Evolutionary conservation across 2,329 filamentous ascomycete genomes (phyloP).

Genomic region (Alternaria postmessia): DNA sequence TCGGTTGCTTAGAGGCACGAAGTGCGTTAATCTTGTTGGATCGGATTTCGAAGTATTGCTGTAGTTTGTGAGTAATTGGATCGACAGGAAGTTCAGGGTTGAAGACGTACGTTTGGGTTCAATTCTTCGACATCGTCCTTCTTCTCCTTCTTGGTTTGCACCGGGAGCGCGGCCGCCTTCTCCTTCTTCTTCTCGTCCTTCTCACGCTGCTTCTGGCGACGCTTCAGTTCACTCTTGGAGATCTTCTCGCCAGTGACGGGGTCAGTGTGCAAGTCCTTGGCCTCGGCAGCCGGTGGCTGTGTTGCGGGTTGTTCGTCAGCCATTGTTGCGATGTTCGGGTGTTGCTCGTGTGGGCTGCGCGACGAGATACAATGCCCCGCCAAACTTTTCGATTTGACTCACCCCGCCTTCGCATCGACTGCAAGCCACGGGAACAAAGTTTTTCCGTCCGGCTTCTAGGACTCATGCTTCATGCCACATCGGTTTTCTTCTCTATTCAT

Average conservation of each 20-base stretch:
- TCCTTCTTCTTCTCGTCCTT: slow-evolving; percentile 90
- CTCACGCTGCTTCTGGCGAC: slow-evolving; percentile 88
- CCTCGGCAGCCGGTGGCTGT: slow-evolving; percentile 41
- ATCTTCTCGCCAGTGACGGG: slow-evolving; percentile 89
- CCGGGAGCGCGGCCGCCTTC: slow-evolving; percentile 75
- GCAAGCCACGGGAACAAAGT: slow-evolving; percentile 15
- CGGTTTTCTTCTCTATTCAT: not conserved
- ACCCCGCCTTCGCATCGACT: slow-evolving; percentile 24
- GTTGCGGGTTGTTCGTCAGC: slow-evolving; percentile 42
- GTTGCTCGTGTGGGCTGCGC: slow-evolving; percentile 28
- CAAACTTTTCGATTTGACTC: slow-evolving; percentile 34
- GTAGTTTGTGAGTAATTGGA: slow-evolving; percentile 22
- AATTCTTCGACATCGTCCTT: slow-evolving; percentile 74
- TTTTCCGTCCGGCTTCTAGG: slow-evolving; percentile 18
- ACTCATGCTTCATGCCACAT: not conserved
- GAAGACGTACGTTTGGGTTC: slow-evolving; percentile 69
- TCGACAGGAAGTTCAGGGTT: slow-evolving; percentile 35
- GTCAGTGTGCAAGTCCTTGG: slow-evolving; percentile 79
- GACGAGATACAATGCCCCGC: slow-evolving; percentile 24
- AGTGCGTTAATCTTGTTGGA: slow-evolving; percentile 82
- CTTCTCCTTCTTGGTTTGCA: slow-evolving; percentile 66
- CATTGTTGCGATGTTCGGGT: slow-evolving; percentile 37
- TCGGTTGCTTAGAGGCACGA: slow-evolving; percentile 74
- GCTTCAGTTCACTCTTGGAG: slow-evolving; percentile 75
- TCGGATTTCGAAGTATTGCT: slow-evolving; percentile 97